Evolutionary conservation across 768 basidiomycete genomes (phyloP).

Genomic region (Amanita pseudoporphyria): DNA sequence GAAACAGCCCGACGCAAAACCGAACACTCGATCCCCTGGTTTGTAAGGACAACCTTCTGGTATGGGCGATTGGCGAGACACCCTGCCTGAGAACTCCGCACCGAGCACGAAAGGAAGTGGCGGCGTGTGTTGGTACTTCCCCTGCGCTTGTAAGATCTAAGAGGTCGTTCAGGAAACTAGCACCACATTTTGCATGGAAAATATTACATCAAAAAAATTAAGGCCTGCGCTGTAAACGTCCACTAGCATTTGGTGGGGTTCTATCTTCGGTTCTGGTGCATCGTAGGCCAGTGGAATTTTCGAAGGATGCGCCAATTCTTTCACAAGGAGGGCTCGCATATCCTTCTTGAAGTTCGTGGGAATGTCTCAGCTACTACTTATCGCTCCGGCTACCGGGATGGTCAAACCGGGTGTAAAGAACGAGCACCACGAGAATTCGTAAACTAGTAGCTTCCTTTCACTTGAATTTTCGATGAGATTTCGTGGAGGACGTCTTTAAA

Average conservation of each 20-base stretch:
- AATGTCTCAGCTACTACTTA: too few relatives aligned
- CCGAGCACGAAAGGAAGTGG: slow-evolving; percentile 82
- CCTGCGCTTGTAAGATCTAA: slow-evolving; percentile 79
- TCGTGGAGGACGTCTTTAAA: too few relatives aligned
- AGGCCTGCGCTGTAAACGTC: slow-evolving; percentile 69
- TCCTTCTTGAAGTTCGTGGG: not conserved
- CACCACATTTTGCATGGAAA: not conserved
- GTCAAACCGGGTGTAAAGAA: too few relatives aligned
- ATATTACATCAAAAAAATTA: slow-evolving; percentile 65
- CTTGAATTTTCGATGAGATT: too few relatives aligned
- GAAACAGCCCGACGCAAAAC: slow-evolving; percentile 68
- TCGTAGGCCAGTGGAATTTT: slow-evolving; percentile 43
- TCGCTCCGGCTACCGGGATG: too few relatives aligned
- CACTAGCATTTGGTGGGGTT: slow-evolving; percentile 51
- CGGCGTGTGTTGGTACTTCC: slow-evolving; percentile 82
- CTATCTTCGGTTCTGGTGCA: slow-evolving; percentile 47
- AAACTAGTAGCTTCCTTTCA: too few relatives aligned
- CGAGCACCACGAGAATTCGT: too few relatives aligned
- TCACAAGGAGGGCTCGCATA: slow-evolving; percentile 78
- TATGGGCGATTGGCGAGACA: slow-evolving; percentile 62
- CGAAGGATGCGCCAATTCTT: slow-evolving; percentile 59
- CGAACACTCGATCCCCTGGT: slow-evolving; percentile 84
- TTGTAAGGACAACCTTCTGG: slow-evolving; percentile 72
- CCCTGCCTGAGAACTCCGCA: slow-evolving; percentile 75
- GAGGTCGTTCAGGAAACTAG: slow-evolving; percentile 5